A percentile compares a stretch with the other conserved stretches of the same genome.
Evolutionary conservation across 116 monocot species (phyloP).

Genomic region (Cymodocea nodosa): DNA sequence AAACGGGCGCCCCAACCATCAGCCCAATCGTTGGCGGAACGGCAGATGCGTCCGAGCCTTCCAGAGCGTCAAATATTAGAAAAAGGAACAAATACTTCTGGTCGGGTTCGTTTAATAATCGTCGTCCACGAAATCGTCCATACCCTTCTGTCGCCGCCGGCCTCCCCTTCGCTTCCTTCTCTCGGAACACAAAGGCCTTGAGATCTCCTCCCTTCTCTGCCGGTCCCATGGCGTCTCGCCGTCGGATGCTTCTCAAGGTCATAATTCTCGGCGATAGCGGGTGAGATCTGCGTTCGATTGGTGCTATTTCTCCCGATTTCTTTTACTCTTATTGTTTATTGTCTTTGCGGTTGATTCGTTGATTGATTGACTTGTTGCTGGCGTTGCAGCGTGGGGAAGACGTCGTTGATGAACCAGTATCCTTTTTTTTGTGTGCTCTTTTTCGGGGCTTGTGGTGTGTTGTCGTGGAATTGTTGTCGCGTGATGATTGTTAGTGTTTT

Average conservation of each 20-base stretch:
- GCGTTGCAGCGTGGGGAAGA: slow-evolving; percentile 7
- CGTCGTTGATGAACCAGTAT: slow-evolving; percentile 15
- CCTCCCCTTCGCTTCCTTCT: too few relatives aligned
- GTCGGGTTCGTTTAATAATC: too few relatives aligned
- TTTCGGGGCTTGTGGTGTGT: not conserved
- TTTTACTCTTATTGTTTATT: not conserved
- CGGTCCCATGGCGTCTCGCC: slow-evolving; percentile 52
- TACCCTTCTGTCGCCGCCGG: too few relatives aligned
- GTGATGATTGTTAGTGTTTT: not conserved
- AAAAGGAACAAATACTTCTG: too few relatives aligned
- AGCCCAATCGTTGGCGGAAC: too few relatives aligned
- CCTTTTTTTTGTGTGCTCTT: not conserved
- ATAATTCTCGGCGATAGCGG: slow-evolving; percentile 99
- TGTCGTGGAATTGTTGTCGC: not conserved
- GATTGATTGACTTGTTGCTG: not conserved
- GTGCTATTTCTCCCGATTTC: not conserved
- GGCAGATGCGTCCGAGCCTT: too few relatives aligned
- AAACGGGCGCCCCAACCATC: too few relatives aligned
- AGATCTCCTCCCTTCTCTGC: too few relatives aligned
- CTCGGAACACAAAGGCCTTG: too few relatives aligned
- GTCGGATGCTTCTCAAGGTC: slow-evolving; percentile 91
- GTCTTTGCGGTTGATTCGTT: not conserved
- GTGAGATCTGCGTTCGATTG: slow-evolving; percentile 17
- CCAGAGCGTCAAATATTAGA: too few relatives aligned
- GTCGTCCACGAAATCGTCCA: too few relatives aligned